phyloP scores from a whole-genome alignment of 2,329 filamentous ascomycete genomes.

The Colletotrichum ledebouriae region DNA sequence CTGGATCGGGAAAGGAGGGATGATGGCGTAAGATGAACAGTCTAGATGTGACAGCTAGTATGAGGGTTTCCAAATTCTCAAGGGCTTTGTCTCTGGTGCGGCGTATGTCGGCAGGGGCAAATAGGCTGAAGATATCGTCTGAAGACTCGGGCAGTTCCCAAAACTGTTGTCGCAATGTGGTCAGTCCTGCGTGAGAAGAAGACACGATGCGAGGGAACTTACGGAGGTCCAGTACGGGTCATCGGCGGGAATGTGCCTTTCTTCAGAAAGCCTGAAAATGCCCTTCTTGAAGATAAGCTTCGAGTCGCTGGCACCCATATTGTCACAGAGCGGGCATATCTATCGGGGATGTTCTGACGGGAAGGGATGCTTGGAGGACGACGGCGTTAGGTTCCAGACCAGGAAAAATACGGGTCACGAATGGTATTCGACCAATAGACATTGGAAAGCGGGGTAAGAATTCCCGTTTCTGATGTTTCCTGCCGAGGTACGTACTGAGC shows the following conservation, averaged over 20 bases:
- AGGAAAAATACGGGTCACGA: slow-evolving; percentile 23
- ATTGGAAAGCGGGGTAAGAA: slow-evolving; percentile 29
- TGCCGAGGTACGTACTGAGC: slow-evolving; percentile 24
- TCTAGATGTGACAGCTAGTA: slow-evolving; percentile 85
- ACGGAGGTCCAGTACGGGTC: slow-evolving; percentile 95
- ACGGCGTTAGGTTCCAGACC: slow-evolving; percentile 32
- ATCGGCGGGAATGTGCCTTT: slow-evolving; percentile 86
- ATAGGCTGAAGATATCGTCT: slow-evolving; percentile 97
- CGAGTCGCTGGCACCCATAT: slow-evolving; percentile 97
- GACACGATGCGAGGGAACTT: slow-evolving; percentile 54
- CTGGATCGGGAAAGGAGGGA: slow-evolving; percentile 88
- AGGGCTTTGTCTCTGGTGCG: slow-evolving; percentile 87
- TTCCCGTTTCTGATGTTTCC: slow-evolving; percentile 13
- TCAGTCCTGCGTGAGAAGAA: slow-evolving; percentile 32
- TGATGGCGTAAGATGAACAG: slow-evolving; percentile 87
- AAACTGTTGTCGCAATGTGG: slow-evolving; percentile 74
- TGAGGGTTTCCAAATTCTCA: slow-evolving; percentile 89
- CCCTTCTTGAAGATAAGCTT: slow-evolving; percentile 99
- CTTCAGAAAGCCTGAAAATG: slow-evolving; percentile 96
- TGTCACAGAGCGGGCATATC: slow-evolving; percentile 44
- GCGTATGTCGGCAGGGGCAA: slow-evolving; percentile 89
- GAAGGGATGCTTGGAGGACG: slow-evolving; percentile 36
- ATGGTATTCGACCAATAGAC: slow-evolving; percentile 28
- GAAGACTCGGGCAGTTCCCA: slow-evolving; percentile 97
- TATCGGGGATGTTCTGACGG: slow-evolving; percentile 26